These are phyloP conservation scores for Fusarium subglutinans DNA, from an alignment of 2,329 filamentous ascomycete genomes.

Conservation along the genomic window DNA sequence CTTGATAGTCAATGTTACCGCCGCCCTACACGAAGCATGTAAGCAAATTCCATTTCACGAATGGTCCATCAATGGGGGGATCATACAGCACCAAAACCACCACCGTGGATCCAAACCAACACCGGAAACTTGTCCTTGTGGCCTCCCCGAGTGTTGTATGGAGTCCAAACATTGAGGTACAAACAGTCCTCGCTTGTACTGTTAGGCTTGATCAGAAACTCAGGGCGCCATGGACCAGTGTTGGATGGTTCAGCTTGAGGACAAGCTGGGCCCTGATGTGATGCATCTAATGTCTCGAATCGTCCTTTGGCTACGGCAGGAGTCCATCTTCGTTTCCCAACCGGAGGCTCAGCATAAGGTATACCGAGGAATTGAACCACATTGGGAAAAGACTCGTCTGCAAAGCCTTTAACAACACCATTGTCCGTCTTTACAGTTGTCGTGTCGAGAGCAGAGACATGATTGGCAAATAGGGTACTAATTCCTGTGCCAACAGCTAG, in stretches of 20 bases:
- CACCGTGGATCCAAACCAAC: constrained; percentile 6
- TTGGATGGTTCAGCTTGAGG: constrained; percentile 1
- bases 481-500: background rate
- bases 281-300: background rate
- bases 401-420: background rate
- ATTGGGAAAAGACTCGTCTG: background rate
- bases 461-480: no score
- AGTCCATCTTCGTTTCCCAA: background rate
- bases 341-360: constrained; percentile 2
- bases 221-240: background rate
- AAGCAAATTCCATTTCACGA: no score
- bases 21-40: background rate
- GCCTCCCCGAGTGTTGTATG: background rate
- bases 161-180: constrained; percentile 1
- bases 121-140: background rate
- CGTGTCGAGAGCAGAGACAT: background rate
- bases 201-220: constrained; percentile 9
- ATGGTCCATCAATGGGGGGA: no score
- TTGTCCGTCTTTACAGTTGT: background rate
- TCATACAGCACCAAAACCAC: background rate
- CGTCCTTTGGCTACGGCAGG: background rate
- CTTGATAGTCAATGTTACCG: constrained; percentile 1
- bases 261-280: background rate
- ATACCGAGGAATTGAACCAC: constrained; percentile 14
- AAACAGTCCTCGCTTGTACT: constrained; percentile 8